phyloP scores from a whole-genome alignment of 1,284 basidiomycete genomes.

The Neonothopanus nambi region DNA sequence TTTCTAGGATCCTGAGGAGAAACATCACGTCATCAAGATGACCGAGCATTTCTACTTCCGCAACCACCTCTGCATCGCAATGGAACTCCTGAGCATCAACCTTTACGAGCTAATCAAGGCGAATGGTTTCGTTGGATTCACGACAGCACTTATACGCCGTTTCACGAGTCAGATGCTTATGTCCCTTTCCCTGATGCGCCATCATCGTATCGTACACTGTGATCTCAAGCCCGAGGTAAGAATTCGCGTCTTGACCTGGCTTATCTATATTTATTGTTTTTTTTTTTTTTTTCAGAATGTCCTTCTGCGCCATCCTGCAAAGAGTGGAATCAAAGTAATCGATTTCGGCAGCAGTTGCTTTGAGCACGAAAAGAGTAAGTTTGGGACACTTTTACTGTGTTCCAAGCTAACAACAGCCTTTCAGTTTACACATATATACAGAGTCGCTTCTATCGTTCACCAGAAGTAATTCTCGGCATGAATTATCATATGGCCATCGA shows the following conservation, averaged over 20 bases:
- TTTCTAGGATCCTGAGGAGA: conserved; percentile 88
- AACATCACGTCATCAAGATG: conserved; percentile 98
- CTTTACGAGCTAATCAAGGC: conserved; percentile 99
- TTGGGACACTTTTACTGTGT: neutral
- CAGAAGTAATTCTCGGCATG: conserved; percentile 91
- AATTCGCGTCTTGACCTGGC: conserved; percentile 7
- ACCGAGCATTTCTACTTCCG: conserved; percentile 99
- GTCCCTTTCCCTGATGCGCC: conserved; percentile 90
- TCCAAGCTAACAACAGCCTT: conserved; percentile 20
- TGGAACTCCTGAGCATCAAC: conserved; percentile 97
- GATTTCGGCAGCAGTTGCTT: conserved; percentile 99
- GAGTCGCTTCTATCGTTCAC: conserved; percentile 96
- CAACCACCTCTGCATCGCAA: conserved; percentile 97
- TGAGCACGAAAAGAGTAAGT: conserved; percentile 96
- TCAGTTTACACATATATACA: conserved; percentile 97
- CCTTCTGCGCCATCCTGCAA: conserved; percentile 89
- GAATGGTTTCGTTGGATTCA: conserved; percentile 97
- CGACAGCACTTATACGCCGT: conserved; percentile 90
- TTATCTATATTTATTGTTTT: neutral
- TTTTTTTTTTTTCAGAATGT: conserved; percentile 71
- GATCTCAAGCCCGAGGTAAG: conserved; percentile 96
- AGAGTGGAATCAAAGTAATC: conserved; percentile 97
- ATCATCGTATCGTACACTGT: conserved; percentile 98
- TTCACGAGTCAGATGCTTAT: conserved; percentile 96
- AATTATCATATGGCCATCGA: conserved; percentile 96